A percentile compares a stretch with the other conserved stretches of the same genome.
Evolutionary conservation across 2,329 filamentous ascomycete species (phyloP).

Genomic region (Ascochyta clinopodiicola): DNA sequence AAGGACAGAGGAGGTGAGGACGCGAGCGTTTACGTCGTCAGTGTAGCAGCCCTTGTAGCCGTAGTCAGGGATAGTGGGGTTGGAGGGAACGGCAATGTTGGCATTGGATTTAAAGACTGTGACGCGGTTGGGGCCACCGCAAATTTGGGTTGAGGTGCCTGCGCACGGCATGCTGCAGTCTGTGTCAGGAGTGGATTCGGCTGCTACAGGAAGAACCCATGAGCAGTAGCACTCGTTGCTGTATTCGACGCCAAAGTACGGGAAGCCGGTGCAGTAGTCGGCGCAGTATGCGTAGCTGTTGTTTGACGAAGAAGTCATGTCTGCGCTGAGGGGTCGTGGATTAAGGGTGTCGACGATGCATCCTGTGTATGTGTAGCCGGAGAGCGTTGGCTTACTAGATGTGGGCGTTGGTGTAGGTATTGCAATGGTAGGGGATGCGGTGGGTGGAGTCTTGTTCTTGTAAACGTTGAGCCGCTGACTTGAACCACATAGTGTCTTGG

Average conservation of each 20-base stretch:
- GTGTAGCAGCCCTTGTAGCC: constrained; percentile 33
- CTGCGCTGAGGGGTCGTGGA: constrained; percentile 22
- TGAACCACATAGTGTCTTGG: constrained; percentile 30
- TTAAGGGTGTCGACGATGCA: constrained; percentile 25
- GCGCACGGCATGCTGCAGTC: constrained; percentile 31
- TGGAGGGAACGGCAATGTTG: constrained; percentile 5
- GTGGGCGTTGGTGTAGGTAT: constrained; percentile 11
- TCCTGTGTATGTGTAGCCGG: constrained; percentile 30
- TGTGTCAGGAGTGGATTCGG: constrained; percentile 3
- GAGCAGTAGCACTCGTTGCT: constrained; percentile 48
- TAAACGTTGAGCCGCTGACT: constrained; percentile 31
- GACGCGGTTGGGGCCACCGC: constrained; percentile 27
- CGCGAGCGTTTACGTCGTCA: constrained; percentile 23
- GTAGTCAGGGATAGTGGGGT: constrained; percentile 23
- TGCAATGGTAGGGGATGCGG: constrained; percentile 5
- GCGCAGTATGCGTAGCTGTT: constrained; percentile 27
- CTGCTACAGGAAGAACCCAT: constrained; percentile 40
- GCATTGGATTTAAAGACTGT: constrained; percentile 27
- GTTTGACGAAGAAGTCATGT: constrained; percentile 8
- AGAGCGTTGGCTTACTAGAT: constrained; percentile 17
- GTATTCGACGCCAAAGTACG: constrained; percentile 36
- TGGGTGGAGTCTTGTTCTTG: constrained; percentile 12
- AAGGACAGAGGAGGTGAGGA: constrained; percentile 11
- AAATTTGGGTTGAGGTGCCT: constrained; percentile 19
- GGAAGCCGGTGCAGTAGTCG: constrained; percentile 28